Evolutionary conservation across 176 grass and related monocot genomes (phyloP).

Genomic region (Alopecurus myosuroides): DNA sequence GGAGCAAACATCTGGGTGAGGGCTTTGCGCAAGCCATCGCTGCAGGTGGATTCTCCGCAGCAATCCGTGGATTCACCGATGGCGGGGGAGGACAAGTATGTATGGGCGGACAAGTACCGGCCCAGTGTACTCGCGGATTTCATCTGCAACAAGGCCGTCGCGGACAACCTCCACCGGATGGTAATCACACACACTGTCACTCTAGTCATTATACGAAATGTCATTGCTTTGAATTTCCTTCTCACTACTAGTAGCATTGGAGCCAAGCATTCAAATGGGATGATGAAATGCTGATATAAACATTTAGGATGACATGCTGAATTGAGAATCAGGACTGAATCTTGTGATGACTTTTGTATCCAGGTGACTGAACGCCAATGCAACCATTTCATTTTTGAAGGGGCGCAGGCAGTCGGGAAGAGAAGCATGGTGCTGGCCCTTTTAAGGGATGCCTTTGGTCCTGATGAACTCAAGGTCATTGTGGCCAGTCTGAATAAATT

Average conservation of each 20-base stretch:
- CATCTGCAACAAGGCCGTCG: conserved; percentile 54
- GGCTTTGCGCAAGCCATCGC: not conserved
- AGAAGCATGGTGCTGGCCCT: conserved; percentile 57
- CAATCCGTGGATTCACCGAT: not conserved
- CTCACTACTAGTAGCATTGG: not conserved
- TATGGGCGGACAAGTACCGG: conserved; percentile 59
- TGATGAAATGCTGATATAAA: not conserved
- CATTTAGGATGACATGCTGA: not conserved
- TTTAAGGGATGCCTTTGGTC: conserved; percentile 49
- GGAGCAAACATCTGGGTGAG: conserved; percentile 16
- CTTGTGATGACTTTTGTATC: conserved; percentile 15
- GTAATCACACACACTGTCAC: conserved; percentile 10
- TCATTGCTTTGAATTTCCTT: not conserved
- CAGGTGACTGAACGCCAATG: conserved; percentile 18
- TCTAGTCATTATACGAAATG: not conserved
- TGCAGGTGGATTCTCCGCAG: not conserved
- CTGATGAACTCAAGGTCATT: conserved; percentile 31
- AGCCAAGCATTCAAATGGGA: not conserved
- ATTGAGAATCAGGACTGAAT: not conserved
- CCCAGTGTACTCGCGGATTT: conserved; percentile 43
- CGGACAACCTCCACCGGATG: conserved; percentile 35
- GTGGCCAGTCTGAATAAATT: not conserved
- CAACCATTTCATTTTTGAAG: conserved; percentile 62
- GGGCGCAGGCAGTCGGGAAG: conserved; percentile 42
- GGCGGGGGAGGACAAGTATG: conserved; percentile 24